Conservation (phyloP, 805 yeast genomes). For the Clavispora phyllophila region DNA sequence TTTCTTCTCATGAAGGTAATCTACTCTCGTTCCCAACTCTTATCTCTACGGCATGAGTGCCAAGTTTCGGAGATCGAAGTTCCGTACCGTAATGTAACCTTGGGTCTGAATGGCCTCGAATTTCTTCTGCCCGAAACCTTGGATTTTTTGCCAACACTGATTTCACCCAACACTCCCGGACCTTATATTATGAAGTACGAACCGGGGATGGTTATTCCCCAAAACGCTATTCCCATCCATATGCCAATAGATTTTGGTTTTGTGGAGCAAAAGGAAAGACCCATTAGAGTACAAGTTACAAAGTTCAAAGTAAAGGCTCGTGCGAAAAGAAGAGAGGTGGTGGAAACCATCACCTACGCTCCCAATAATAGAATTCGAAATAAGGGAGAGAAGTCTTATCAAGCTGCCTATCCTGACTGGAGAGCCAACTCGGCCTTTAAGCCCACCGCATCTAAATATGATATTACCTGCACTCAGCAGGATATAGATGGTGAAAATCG, state of each 20-base stretch:
- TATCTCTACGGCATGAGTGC: slow-evolving; percentile 12
- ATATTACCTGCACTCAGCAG: slow-evolving; percentile 1
- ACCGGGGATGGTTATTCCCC: slow-evolving; percentile 12
- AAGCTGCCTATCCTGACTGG: neutral
- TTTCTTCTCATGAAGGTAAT: slow-evolving; percentile 6
- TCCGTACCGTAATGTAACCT: neutral
- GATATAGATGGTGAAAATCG: neutral
- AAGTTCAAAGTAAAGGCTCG: neutral
- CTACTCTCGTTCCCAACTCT: slow-evolving; percentile 7
- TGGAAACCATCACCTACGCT: neutral
- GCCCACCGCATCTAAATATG: neutral
- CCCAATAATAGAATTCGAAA: neutral
- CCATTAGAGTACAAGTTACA: neutral
- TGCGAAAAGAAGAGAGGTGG: neutral
- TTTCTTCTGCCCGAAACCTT: neutral
- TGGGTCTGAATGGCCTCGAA: neutral
- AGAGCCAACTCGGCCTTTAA: neutral
- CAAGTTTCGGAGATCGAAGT: neutral
- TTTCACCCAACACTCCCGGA: neutral
- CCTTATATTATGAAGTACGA: neutral
- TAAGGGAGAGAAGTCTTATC: neutral
- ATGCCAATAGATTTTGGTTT: neutral
- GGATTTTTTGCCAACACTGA: neutral
- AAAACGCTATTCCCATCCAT: slow-evolving; percentile 20
- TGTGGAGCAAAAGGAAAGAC: neutral